A percentile compares a stretch with the other conserved stretches of the same genome.
phyloP scores from a whole-genome alignment of 768 basidiomycete species.

The Macrolepiota dolichaula region DNA sequence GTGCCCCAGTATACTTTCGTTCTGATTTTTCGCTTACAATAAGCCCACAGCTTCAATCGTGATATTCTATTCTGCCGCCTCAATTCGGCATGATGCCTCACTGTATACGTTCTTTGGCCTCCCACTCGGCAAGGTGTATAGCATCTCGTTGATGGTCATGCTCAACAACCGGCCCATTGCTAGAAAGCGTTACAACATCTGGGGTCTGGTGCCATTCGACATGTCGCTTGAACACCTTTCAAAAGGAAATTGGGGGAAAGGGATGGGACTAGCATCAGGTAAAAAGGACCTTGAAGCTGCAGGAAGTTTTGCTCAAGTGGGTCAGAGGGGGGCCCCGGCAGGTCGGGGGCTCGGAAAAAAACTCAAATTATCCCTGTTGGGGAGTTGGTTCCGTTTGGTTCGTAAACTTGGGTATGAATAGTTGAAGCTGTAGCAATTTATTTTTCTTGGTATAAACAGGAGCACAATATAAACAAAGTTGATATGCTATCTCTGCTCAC shows the following conservation, averaged over 20 bases:
- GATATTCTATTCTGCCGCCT: not conserved
- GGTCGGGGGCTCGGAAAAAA: not conserved
- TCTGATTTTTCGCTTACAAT: not conserved
- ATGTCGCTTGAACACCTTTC: not conserved
- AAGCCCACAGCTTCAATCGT: not conserved
- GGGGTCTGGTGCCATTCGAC: not conserved
- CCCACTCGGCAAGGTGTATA: not conserved
- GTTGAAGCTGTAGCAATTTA: too few species aligned
- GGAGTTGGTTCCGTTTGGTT: not conserved
- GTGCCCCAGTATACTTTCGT: not conserved
- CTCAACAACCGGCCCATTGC: slow-evolving; percentile 1
- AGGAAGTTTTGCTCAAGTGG: not conserved
- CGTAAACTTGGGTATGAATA: not conserved
- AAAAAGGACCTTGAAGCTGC: not conserved
- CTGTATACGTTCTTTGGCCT: not conserved
- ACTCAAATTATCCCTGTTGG: not conserved
- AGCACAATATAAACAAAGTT: too few species aligned
- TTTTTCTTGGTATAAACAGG: too few species aligned
- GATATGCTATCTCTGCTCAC: too few species aligned
- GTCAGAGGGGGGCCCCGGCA: not conserved
- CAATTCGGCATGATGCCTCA: not conserved
- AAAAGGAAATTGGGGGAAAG: not conserved
- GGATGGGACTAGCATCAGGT: not conserved
- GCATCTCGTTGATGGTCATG: slow-evolving; percentile 6
- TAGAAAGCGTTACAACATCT: not conserved